Evolutionary conservation across 139 green algal species (phyloP).

Genomic region (Helicosporidium sp.): DNA sequence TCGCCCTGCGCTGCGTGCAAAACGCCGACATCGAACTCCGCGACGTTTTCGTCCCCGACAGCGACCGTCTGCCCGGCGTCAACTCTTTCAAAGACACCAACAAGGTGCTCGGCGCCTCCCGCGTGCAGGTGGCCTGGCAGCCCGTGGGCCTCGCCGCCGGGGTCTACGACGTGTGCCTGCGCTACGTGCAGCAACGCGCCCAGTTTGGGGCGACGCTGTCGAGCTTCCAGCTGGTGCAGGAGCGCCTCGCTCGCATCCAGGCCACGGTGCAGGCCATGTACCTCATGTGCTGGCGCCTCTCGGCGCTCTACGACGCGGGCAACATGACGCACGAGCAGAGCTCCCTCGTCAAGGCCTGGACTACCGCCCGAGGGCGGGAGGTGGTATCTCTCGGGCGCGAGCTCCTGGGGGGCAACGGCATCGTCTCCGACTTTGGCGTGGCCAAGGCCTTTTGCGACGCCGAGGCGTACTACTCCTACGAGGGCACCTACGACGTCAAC

Average conservation of each 20-base stretch:
- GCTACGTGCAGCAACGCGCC: slow-evolving; percentile 56
- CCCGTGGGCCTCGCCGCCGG: slow-evolving; percentile 73
- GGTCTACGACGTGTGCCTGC: slow-evolving; percentile 68
- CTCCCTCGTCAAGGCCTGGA: slow-evolving; percentile 78
- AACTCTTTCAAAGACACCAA: slow-evolving; percentile 47
- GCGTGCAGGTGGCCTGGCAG: slow-evolving; percentile 89
- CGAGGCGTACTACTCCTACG: slow-evolving; percentile 74
- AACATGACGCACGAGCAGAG: slow-evolving; percentile 66
- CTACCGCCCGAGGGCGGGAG: slow-evolving; percentile 34
- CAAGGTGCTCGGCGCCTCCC: slow-evolving; percentile 62
- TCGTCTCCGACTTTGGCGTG: slow-evolving; percentile 70
- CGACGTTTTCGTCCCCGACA: slow-evolving; percentile 69
- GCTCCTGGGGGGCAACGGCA: slow-evolving; percentile 80
- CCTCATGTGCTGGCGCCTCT: slow-evolving; percentile 62
- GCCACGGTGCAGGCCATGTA: slow-evolving; percentile 38
- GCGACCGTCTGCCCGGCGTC: slow-evolving; percentile 55
- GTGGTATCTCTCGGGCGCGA: slow-evolving; percentile 65
- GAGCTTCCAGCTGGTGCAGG: slow-evolving; percentile 54
- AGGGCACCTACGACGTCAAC: slow-evolving; percentile 82
- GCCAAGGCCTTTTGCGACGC: slow-evolving; percentile 72
- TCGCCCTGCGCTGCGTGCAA: slow-evolving; percentile 67
- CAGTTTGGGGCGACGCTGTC: slow-evolving; percentile 73
- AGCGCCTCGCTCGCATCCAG: neutral
- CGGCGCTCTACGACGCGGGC: slow-evolving; percentile 59
- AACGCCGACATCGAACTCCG: slow-evolving; percentile 81